Conservation (phyloP, 345 rosid genomes). For the Bruguiera sexangula region DNA sequence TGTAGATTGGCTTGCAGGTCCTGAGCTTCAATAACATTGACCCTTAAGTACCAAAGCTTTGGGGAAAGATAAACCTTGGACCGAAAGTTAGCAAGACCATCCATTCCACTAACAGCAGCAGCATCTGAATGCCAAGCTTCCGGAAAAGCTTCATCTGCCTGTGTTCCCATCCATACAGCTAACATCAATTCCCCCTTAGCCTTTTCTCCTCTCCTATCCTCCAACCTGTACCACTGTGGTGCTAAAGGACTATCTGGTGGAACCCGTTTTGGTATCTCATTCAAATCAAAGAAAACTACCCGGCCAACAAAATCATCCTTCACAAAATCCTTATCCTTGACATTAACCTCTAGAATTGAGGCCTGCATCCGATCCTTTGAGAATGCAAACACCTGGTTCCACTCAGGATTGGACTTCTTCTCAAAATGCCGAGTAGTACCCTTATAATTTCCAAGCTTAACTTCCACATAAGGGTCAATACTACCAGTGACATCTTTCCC, state of each 20-base stretch:
- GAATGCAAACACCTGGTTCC: conserved; percentile 94
- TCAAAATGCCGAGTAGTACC: conserved; percentile 76
- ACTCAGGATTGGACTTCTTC: conserved; percentile 76
- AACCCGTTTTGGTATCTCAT: conserved; percentile 70
- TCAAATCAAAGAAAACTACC: conserved; percentile 44
- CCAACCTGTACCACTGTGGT: conserved; percentile 88
- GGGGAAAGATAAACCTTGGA: conserved; percentile 96
- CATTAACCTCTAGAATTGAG: conserved; percentile 62
- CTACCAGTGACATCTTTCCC: conserved; percentile 81
- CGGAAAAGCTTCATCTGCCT: conserved; percentile 92
- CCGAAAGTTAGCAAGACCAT: conserved; percentile 58
- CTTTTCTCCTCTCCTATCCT: conserved; percentile 64
- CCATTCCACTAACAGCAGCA: conserved; percentile 62
- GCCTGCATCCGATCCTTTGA: conserved; percentile 81
- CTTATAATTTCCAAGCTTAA: conserved; percentile 86
- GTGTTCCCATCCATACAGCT: conserved; percentile 97
- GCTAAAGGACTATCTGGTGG: conserved; percentile 97
- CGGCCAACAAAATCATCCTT: conserved; percentile 83
- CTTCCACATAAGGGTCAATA: conserved; percentile 93
- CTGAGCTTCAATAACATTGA: conserved; percentile 73
- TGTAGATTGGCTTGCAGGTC: conserved; percentile 70
- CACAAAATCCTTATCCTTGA: conserved; percentile 74
- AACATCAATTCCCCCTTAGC: conserved; percentile 86
- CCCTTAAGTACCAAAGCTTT: conserved; percentile 76
- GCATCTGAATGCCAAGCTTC: conserved; percentile 99